Evolutionary conservation across 2,329 filamentous ascomycete genomes (phyloP), one percentile per base, ranked within the genome.

Genomic region (Botryotinia narcissicola): DNA sequence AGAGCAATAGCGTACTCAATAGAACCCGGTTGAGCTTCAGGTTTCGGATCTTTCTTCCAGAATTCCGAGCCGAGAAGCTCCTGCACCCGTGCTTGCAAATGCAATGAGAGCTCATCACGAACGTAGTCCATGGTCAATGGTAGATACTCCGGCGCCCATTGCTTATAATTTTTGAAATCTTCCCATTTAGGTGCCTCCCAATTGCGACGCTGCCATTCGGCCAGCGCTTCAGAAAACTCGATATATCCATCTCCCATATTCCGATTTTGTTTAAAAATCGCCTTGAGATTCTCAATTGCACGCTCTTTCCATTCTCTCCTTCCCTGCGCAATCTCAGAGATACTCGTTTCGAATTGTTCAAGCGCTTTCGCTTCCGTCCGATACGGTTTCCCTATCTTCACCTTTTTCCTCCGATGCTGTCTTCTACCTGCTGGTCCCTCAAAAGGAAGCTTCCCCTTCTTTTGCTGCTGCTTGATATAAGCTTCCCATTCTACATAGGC

Each of bases 401-500:
- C 54, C 73, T 42, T 57, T 6, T 57, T 62, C 6, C 57, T 44
- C 2, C 14, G 1, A 0, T 46, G 9, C 12, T 16, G 54, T 22
- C 16, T 62, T 22, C 25, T 40, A 1, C 48, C 66, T 10, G 46
- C 25, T 3, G 66, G 66, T 16, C 66, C 66, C 16, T 68, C 66
- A 37, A 68, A 68, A 0, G 66, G 66, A 5, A 29, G 64, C 16
- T 63, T 74, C 35, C 37, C 59, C 37, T 71, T 73, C n/a, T 70
- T 73, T n/a, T 67, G 72, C 44, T 75, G 66, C 6, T 68, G 66
- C 18, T 51, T 51, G 5, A 68, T 73, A 57, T 68, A 68, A 7
- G 35, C 66, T 25, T 64, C 60, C 63, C 69, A 70, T 59, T 74
- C 72, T 51, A 74, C 67, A 20, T 78, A 76, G 1, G 63, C 51